Conservation (phyloP, 768 basidiomycete genomes). For the Infundibulicybe gibba region DNA sequence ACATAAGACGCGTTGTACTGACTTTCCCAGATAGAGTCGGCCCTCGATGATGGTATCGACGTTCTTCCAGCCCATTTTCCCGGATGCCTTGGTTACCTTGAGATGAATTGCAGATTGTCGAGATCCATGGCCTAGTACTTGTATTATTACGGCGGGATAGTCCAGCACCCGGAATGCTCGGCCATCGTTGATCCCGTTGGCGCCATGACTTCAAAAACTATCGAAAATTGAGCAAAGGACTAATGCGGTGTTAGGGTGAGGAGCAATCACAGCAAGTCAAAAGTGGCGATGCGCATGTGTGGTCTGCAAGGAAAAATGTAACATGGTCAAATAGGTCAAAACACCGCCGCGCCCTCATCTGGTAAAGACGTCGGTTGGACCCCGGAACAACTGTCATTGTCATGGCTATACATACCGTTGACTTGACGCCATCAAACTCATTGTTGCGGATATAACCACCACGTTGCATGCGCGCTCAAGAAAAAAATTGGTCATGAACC, state of each 20-base stretch:
- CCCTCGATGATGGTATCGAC: slow-evolving; percentile 63
- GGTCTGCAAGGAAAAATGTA: slow-evolving; percentile 7
- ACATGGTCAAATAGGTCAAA: slow-evolving; percentile 10
- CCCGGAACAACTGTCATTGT: slow-evolving; percentile 17
- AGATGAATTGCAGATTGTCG: slow-evolving; percentile 1
- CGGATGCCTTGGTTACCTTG: slow-evolving; percentile 11
- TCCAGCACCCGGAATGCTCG: slow-evolving; percentile 15
- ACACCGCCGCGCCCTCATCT: slow-evolving; percentile 19
- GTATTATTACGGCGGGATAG: slow-evolving; percentile 13
- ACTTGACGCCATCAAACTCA: no score
- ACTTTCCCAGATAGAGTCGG: slow-evolving; percentile 75
- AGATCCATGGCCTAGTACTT: slow-evolving; percentile 18
- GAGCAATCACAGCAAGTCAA: slow-evolving; percentile 12
- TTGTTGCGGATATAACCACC: no score
- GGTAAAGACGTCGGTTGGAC: slow-evolving; percentile 9
- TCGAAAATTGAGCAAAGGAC: slow-evolving; percentile 13
- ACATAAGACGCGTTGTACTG: slow-evolving; percentile 28
- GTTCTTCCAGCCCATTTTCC: slow-evolving; percentile 59
- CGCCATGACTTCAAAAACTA: slow-evolving; percentile 16
- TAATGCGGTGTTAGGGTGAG: slow-evolving; percentile 29
- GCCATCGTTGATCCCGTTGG: slow-evolving; percentile 12
- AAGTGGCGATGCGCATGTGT: slow-evolving; percentile 23
- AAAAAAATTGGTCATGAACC: no score
- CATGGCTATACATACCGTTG: slow-evolving; percentile 24
- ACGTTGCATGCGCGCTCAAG: no score